Base-by-base conservation (phyloP, 768 basidiomycete genomes). In the Pilatotrama ljubarskyi region DNA sequence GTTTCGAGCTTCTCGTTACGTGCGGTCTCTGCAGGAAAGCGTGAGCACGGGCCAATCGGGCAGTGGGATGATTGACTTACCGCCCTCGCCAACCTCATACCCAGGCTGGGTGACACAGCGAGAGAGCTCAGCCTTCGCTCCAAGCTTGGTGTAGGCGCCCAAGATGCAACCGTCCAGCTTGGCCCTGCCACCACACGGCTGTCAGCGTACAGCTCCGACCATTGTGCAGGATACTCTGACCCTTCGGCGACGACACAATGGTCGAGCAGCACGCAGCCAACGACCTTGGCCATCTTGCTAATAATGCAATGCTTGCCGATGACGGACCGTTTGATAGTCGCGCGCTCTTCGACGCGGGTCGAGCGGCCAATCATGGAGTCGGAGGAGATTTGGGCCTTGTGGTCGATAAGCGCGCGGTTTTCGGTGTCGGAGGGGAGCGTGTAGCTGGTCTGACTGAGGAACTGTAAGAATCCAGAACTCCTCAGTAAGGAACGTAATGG, bases 171-270 rank as follows among this genome's bases (percentile, higher is more conserved):
- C 84, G 15, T 93, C 91, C 1, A 93, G 72, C 73, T 88, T 92
- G 4, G 83, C 89, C 2, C 91, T 92, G 62, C 44, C 25, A 20
- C 18, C 24, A 18, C 11, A 14, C 13, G 1, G 5, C 11, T 14
- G 14, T 22, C 18, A 5, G n/a, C 22, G 9, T 37, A 51, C n/a
- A n/a, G n/a, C n/a, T n/a, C n/a, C n/a, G n/a, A n/a, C n/a, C n/a
- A n/a, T n/a, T n/a, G n/a, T n/a, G 5, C 9, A n/a, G 40, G 43
- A 17, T 6, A 69, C 84, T 68, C 63, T n/a, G n/a, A 93, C 95
- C 93, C 93, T 58, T 96, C 93, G 42, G 83, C 90, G 13, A 98
- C 76, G 4, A 91, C 82, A 66, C 94, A 95, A 67, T 96, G 94
- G 69, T 97, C 95, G 64, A 95, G 79, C 22, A 98, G 71, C 7